Evolutionary conservation across 2,329 filamentous ascomycete species (phyloP).

Genomic region (Rugonectria rugulosa): DNA sequence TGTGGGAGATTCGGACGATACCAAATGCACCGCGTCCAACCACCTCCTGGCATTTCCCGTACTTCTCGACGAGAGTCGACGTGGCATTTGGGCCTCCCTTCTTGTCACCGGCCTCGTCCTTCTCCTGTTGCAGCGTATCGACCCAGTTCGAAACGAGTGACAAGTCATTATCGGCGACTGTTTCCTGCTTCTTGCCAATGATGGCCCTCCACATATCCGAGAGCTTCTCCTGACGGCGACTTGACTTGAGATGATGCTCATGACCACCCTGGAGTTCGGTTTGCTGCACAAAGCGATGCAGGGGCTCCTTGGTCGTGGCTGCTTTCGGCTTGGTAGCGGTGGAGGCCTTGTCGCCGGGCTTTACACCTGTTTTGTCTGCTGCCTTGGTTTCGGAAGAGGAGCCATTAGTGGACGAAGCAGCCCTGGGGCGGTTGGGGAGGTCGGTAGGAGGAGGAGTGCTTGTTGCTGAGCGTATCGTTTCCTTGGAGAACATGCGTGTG

Average conservation of each 20-base stretch:
- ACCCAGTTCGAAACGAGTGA: slow-evolving; percentile 97
- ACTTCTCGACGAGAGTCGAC: slow-evolving; percentile 86
- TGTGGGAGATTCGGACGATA: slow-evolving; percentile 97
- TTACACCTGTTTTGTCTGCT: slow-evolving; percentile 28
- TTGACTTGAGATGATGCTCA: slow-evolving; percentile 87
- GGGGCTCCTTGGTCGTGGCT: slow-evolving; percentile 44
- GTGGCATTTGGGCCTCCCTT: slow-evolving; percentile 77
- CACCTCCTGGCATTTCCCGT: slow-evolving; percentile 97
- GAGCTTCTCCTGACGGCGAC: slow-evolving; percentile 92
- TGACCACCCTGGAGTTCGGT: slow-evolving; percentile 72
- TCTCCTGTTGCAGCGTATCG: slow-evolving; percentile 88
- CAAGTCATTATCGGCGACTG: slow-evolving; percentile 77
- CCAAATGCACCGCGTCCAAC: slow-evolving; percentile 96
- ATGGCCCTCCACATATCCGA: slow-evolving; percentile 89
- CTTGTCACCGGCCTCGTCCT: slow-evolving; percentile 83
- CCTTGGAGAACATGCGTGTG: slow-evolving; percentile 71
- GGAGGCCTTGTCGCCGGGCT: slow-evolving; percentile 38
- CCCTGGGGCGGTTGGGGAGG: slow-evolving; percentile 43
- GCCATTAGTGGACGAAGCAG: slow-evolving; percentile 43
- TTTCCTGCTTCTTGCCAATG: slow-evolving; percentile 83
- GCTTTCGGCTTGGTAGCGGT: slow-evolving; percentile 41
- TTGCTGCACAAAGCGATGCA: slow-evolving; percentile 61
- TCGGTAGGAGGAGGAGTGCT: slow-evolving; percentile 48
- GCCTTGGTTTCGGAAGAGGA: slow-evolving; percentile 51
- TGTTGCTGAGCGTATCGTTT: slow-evolving; percentile 47